A percentile compares a stretch with the other conserved stretches of the same genome.
phyloP scores from a whole-genome alignment of 345 rosid genomes.

The Arabidopsis arenosa region DNA sequence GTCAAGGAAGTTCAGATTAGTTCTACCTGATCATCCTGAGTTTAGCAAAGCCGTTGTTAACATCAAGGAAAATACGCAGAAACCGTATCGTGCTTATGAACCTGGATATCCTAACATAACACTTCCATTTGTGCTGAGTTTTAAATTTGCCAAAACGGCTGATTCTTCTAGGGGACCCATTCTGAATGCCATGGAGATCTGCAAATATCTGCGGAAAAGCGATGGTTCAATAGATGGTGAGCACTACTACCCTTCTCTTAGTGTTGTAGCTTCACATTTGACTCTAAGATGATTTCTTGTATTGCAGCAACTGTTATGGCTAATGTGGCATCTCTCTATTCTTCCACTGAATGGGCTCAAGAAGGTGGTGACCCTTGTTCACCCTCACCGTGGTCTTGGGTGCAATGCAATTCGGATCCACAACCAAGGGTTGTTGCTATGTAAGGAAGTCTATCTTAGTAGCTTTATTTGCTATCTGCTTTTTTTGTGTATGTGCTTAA shows the following conservation, averaged over 20 bases:
- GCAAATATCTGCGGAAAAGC: conserved; percentile 68
- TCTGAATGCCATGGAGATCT: conserved; percentile 93
- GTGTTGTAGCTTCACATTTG: conserved; percentile 29
- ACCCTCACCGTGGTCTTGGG: conserved; percentile 97
- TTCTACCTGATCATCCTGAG: conserved; percentile 74
- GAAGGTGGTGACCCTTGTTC: conserved; percentile 98
- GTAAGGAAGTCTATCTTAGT: conserved; percentile 55
- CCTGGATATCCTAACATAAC: conserved; percentile 80
- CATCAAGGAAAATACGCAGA: conserved; percentile 90
- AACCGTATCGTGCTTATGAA: conserved; percentile 74
- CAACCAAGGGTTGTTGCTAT: conserved; percentile 65
- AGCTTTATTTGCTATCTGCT: conserved; percentile 10
- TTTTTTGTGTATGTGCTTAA: neutral
- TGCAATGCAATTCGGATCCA: conserved; percentile 70
- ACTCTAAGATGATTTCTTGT: conserved; percentile 35
- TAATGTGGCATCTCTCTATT: conserved; percentile 54
- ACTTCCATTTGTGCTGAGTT: conserved; percentile 86
- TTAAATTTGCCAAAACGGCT: conserved; percentile 71
- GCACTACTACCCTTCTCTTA: conserved; percentile 36
- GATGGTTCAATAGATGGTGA: conserved; percentile 85
- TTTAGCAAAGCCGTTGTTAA: conserved; percentile 79
- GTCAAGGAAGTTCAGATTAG: conserved; percentile 86
- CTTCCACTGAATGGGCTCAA: conserved; percentile 78
- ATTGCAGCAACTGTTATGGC: conserved; percentile 68
- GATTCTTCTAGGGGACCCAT: conserved; percentile 96